Percentiles rank a stretch among this genome's conserved stretches.
phyloP scores from a whole-genome alignment of 2,329 filamentous ascomycete genomes.

The Catunica adiposa region DNA sequence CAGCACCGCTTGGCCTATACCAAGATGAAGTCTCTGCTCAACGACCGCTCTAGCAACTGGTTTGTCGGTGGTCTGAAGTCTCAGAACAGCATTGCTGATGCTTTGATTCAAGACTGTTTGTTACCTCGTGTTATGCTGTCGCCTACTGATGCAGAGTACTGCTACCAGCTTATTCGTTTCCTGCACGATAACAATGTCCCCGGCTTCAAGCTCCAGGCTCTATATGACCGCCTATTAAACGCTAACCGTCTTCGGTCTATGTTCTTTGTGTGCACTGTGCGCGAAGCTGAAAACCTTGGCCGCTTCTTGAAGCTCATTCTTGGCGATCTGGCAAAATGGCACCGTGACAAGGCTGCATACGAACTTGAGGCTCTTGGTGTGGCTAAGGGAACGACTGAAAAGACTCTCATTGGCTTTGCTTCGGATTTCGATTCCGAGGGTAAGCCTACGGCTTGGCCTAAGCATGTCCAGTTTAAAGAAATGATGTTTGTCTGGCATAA shows the following conservation, averaged over 20 bases:
- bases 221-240: conserved; percentile 73
- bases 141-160: conserved; percentile 74
- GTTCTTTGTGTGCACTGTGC: conserved; percentile 77
- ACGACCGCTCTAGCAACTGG: conserved; percentile 62
- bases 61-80: conserved; percentile 39
- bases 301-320: conserved; percentile 74
- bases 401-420: conserved; percentile 59
- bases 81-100: conserved; percentile 52
- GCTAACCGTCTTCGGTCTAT: conserved; percentile 65
- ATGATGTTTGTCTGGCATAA: conserved; percentile 84
- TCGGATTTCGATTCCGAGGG: conserved; percentile 44
- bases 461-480: conserved; percentile 74
- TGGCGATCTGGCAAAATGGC: conserved; percentile 69
- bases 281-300: conserved; percentile 85
- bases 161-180: conserved; percentile 70
- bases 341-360: conserved; percentile 55
- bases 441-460: conserved; percentile 54
- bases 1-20: conserved; percentile 12
- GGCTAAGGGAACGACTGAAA: conserved; percentile 26
- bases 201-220: conserved; percentile 69
- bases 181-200: conserved; percentile 72
- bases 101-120: conserved; percentile 77
- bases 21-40: conserved; percentile 42
- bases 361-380: conserved; percentile 58
- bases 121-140: conserved; percentile 76